Evolutionary conservation across 2,329 filamentous ascomycete species (phyloP), one percentile per base, ranked within the genome.

Genomic region (Botrytis fragariae): DNA sequence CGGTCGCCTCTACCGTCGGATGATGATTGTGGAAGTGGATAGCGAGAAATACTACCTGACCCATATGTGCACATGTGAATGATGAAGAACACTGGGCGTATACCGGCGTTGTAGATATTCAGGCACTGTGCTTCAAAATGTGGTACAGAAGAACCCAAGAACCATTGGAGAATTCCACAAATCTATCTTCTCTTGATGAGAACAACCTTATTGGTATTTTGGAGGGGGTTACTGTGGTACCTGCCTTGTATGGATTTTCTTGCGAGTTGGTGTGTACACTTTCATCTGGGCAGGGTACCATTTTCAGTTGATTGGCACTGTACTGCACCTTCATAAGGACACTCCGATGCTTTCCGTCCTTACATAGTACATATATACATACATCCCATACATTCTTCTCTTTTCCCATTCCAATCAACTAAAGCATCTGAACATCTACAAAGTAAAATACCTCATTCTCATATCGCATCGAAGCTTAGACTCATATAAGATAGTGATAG

Each of bases 91-190:
- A 8, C n/a, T 32, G 44, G n/a, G 22, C 29, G 29, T 12, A 18
- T 51, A 51, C 45, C 32, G 25, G 63, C 39, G 44, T 51, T 51
- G 63, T 54, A 51, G 29, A 48, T 39, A 51, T 16, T 51, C 63
- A 65, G 62, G 42, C 18, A 65, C 62, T 61, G 62, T 51, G 35
- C 44, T 67, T 67, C 25, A 22, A 51, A 29, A 51, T 35, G 44
- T 67, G 63, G 44, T 35, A 54, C 45, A 51, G 45, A 67, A 67
- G 44, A 67, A 51, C 44, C 63, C 14, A 67, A 51, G 63, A 67
- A 67, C 9, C 63, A 29, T 25, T 29, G 64, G 45, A 35, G 32
- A 67, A 39, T 39, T 12, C 45, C 32, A 67, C 32, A 54, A 37
- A 39, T 20, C 32, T 61, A 18, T 39, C 35, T 51, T 20, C 1